phyloP scores from a whole-genome alignment of 1,284 basidiomycete species.

The Marasmius fiardii region DNA sequence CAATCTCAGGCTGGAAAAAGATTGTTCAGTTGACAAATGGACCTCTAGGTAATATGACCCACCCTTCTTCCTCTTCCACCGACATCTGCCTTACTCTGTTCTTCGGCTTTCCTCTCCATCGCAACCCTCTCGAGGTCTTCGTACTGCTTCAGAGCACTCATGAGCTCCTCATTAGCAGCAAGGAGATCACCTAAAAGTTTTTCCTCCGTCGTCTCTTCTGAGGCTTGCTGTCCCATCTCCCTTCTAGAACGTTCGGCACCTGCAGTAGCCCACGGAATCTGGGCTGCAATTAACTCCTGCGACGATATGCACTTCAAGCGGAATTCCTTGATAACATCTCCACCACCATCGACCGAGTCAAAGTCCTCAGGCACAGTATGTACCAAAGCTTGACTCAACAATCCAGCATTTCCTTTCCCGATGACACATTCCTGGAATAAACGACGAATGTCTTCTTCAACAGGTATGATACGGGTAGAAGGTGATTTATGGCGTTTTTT shows the following conservation, averaged over 20 bases:
- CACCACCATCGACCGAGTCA: conserved; percentile 27
- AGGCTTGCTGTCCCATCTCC: conserved; percentile 24
- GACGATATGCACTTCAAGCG: conserved; percentile 65
- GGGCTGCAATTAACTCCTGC: conserved; percentile 70
- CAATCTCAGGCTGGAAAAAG: conserved; percentile 20
- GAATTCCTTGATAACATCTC: conserved; percentile 72
- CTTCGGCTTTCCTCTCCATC: conserved; percentile 56
- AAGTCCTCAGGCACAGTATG: conserved; percentile 66
- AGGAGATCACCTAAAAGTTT: conserved; percentile 62
- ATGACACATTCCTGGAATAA: conserved; percentile 78
- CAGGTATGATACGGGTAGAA: conserved; percentile 55
- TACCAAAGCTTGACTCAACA: conserved; percentile 64
- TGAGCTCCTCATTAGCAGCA: conserved; percentile 51
- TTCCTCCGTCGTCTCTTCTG: conserved; percentile 53
- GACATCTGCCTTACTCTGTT: conserved; percentile 56
- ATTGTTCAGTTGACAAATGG: neutral
- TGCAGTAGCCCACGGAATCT: conserved; percentile 78
- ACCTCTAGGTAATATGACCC: conserved; percentile 18
- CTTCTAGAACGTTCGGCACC: conserved; percentile 62
- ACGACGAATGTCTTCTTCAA: conserved; percentile 73
- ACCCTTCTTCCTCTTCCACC: conserved; percentile 52
- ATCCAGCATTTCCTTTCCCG: conserved; percentile 64
- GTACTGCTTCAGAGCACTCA: conserved; percentile 40
- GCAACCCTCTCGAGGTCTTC: conserved; percentile 52
- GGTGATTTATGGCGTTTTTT: conserved; percentile 29